phyloP scores from a whole-genome alignment of 2,329 filamentous ascomycete species.

The Lizonia empirigonia region DNA sequence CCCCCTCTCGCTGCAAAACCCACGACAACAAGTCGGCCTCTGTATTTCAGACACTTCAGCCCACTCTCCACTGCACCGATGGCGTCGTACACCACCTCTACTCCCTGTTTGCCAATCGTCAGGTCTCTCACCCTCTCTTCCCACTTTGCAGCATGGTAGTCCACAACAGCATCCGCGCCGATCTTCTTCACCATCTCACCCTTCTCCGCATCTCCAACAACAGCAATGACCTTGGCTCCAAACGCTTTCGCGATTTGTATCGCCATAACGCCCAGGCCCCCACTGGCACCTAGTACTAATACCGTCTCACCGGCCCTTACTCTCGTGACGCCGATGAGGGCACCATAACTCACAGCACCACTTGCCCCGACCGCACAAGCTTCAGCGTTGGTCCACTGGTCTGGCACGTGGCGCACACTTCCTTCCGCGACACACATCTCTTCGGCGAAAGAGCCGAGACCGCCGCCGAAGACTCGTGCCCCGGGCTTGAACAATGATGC shows the following conservation, averaged over 20 bases:
- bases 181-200: constrained; percentile 48
- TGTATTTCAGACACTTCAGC: constrained; percentile 60
- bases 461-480: constrained; percentile 61
- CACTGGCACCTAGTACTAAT: constrained; percentile 62
- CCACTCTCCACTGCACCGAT: constrained; percentile 63
- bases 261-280: constrained; percentile 62
- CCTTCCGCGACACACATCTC: constrained; percentile 53
- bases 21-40: constrained; percentile 61
- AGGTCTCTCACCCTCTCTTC: constrained; percentile 56
- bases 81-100: constrained; percentile 64
- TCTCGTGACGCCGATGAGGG: constrained; percentile 51
- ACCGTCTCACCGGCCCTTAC: constrained; percentile 57
- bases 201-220: constrained; percentile 57
- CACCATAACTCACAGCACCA: constrained; percentile 61
- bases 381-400: constrained; percentile 53
- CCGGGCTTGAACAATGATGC: constrained; percentile 50
- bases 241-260: constrained; percentile 61
- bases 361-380: constrained; percentile 62
- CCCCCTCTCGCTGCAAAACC: constrained; percentile 63
- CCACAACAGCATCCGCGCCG: constrained; percentile 53
- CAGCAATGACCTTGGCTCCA: constrained; percentile 61
- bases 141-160: constrained; percentile 55
- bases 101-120: constrained; percentile 57
- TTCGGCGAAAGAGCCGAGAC: constrained; percentile 60
- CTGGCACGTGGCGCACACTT: constrained; percentile 54